phyloP scores from a whole-genome alignment of 331 rosid species.

The Prunus yedoensis region DNA sequence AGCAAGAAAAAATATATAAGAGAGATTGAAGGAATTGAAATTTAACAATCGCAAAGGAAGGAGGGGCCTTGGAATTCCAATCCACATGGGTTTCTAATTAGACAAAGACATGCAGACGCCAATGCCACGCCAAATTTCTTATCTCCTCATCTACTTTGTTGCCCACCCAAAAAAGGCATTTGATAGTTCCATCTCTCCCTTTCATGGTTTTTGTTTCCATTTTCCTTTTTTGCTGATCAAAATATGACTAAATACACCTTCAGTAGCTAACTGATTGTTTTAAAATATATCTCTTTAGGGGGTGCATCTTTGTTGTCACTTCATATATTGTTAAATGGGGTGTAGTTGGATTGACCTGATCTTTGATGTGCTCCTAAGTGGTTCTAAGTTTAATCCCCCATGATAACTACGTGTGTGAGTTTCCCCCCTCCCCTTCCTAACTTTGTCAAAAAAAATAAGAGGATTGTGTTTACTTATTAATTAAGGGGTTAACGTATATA shows the following conservation, averaged over 20 bases:
- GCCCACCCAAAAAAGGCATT: background rate
- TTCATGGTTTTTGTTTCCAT: background rate
- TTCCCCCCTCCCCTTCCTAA: too few relatives aligned
- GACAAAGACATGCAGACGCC: constrained; percentile 39
- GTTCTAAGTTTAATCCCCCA: too few relatives aligned
- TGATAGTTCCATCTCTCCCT: constrained; percentile 15
- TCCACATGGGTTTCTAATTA: constrained; percentile 13
- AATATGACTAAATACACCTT: background rate
- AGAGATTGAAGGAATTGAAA: background rate
- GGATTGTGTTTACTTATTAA: too few relatives aligned
- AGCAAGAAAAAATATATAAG: background rate
- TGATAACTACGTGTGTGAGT: too few relatives aligned
- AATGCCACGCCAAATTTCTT: constrained; percentile 41
- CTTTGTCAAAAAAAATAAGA: too few relatives aligned
- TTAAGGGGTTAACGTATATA: too few relatives aligned
- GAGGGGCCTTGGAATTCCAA: constrained; percentile 11
- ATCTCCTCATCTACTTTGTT: constrained; percentile 25
- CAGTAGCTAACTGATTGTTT: background rate
- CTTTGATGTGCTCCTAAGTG: too few relatives aligned
- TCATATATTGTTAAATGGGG: too few relatives aligned
- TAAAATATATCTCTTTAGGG: too few relatives aligned
- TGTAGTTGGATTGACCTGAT: too few relatives aligned
- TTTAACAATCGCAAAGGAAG: background rate
- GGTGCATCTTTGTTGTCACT: too few relatives aligned
- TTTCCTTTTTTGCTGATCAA: background rate